These are phyloP conservation scores for Auriscalpium vulgare DNA, from an alignment of 768 basidiomycete species.

Conservation along the genomic window DNA sequence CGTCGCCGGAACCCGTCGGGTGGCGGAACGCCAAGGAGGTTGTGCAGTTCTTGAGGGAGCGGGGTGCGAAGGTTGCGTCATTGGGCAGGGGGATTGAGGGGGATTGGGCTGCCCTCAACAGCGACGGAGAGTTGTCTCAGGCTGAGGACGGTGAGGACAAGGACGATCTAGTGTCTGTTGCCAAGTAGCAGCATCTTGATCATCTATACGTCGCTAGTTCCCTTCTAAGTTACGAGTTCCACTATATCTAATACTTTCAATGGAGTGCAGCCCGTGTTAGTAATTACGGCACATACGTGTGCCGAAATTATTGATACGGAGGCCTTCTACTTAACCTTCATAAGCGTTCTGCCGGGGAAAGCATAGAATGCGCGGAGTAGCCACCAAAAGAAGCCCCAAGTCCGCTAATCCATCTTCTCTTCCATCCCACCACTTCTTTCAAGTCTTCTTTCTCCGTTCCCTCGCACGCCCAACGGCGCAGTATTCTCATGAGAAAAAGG, in stretches of 20 bases:
- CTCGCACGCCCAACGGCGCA: too few relatives aligned
- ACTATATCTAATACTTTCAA: neutral
- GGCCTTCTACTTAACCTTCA: neutral
- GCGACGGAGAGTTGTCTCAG: conserved; percentile 42
- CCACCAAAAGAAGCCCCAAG: too few relatives aligned
- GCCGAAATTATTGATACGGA: neutral
- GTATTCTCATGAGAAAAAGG: too few relatives aligned
- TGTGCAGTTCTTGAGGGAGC: conserved; percentile 53
- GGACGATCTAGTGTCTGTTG: neutral
- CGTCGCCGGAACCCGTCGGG: conserved; percentile 27
- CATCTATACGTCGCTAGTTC: neutral
- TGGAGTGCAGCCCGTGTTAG: neutral
- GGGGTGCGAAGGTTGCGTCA: conserved; percentile 64
- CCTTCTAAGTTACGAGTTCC: neutral
- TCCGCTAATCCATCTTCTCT: too few relatives aligned
- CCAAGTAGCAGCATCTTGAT: neutral
- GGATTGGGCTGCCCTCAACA: conserved; percentile 69
- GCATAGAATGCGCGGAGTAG: too few relatives aligned
- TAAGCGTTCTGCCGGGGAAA: neutral
- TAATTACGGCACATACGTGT: too few relatives aligned
- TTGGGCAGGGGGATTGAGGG: conserved; percentile 40
- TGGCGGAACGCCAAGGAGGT: conserved; percentile 69
- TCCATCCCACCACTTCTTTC: too few relatives aligned
- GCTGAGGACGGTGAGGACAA: conserved; percentile 6
- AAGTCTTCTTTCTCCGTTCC: too few relatives aligned